Evolutionary conservation across 164 flowering plant genomes (phyloP), one percentile per base, ranked within the genome.

Genomic region (Macadamia tetraphylla): DNA sequence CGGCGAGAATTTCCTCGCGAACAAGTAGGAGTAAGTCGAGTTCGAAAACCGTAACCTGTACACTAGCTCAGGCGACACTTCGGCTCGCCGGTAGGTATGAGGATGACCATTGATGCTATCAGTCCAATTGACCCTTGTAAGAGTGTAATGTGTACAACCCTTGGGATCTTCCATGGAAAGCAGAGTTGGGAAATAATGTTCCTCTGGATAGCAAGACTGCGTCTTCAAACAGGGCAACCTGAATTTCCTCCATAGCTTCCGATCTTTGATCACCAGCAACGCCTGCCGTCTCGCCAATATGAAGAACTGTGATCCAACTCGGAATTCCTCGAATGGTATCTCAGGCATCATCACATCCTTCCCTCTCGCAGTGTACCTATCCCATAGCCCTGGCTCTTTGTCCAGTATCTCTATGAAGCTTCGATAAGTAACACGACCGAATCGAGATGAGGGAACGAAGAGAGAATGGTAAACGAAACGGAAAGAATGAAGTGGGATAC

Each of bases 401-500:
- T 81, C 40, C 74, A 91, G 64, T 29, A 94, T 81, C 81, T 94
- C 97, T 31, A 94, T 88, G 75, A 84, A 89, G 70, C 94, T 87
- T 52, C 62, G 73, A 67, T 67, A 75, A 23, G 66, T 63, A 18
- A 68, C 43, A 2, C 1, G 58, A 51, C 18, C 61, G 74, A 18
- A 75, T 60, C n/a, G n/a, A 4, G 70, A 23, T 1, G 71, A 63
- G 11, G 82, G 60, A 0, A 73, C 23, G 61, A 92, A 77, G 31
- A 94, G 78, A 12, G 85, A 60, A 66, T 69, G 77, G 76, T 91
- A 87, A 8, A 88, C 75, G 62, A 66, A 94, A 1, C 46, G 62
- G 67, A 94, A 92, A n/a, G 95, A 85, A 46, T 87, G 97, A 3
- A 92, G 82, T 1, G 98, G 99, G n/a, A 92, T 66, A 67, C 99